Base-by-base conservation (phyloP, 1,139 yeast genomes). In the Taphrina deformans region DNA sequence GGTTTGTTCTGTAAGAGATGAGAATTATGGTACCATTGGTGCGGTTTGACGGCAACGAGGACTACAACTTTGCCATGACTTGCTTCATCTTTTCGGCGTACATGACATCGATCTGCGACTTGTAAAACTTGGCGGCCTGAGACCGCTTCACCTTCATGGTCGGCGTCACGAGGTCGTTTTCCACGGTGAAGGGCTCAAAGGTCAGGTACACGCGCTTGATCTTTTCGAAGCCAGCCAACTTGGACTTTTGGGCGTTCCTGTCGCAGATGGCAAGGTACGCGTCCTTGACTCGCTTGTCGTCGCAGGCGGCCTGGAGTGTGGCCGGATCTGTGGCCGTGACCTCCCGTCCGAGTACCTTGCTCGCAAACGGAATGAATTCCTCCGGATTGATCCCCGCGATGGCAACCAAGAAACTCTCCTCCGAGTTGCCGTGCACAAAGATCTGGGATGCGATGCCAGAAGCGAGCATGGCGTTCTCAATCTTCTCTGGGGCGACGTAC, bases 401-500 rank as follows among this genome's bases (percentile, higher is more conserved):
- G 14, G 85, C 91, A 10, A 88, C 87, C 69, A 88, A 76, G 71
- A 73, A 86, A 2, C 83, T 79, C 71, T 84, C 78, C 29, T 82
- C 74, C 0, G 91, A 82, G 71, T 86, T 85, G n/a, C 95, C 95
- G 72, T 86, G 83, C n/a, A 84, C 83, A 73, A 81, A 87, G 18
- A 84, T 73, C 73, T 87, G 91, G 9, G 82, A 75, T 27, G 83
- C 72, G 24, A 82, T 73, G 5, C 87, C 80, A 69, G 83, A 81
- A 16, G 88, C 80, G 55, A 85, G 76, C 72, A 87, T 87, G 26
- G 78, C 77, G 72, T 85, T 86, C 73, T 88, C 95, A 69, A 88
- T 84, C 74, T 83, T 85, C 73, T 88, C 95, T 1, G 93, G 92
- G 1, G 91, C 86, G 65, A 88, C 83, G 74, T 88, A 88, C 75